phyloP scores from a whole-genome alignment of 1,284 basidiomycete species.

The Pseudozyma pruni region DNA sequence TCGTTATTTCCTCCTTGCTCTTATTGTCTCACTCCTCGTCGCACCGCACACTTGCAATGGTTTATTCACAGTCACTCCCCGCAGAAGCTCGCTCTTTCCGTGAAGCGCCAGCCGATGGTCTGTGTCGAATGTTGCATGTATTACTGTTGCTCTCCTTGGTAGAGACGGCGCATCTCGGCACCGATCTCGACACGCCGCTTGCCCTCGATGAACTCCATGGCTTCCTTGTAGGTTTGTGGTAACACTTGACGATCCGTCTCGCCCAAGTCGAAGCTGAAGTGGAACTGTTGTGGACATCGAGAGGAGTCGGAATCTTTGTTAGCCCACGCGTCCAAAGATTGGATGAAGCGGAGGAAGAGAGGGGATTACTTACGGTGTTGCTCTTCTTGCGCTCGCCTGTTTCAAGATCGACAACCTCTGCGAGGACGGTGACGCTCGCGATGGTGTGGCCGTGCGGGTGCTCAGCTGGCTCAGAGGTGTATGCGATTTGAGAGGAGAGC shows the following conservation, averaged over 20 bases:
- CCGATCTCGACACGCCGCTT: constrained; percentile 56
- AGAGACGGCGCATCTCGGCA: constrained; percentile 52
- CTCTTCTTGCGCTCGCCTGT: constrained; percentile 47
- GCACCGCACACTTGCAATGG: constrained; percentile 11
- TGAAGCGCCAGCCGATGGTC: no score
- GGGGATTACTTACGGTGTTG: constrained; percentile 48
- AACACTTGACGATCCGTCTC: constrained; percentile 29
- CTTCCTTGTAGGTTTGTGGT: constrained; percentile 56
- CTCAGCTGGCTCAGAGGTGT: constrained; percentile 37
- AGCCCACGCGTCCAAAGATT: no score
- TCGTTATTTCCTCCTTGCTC: background rate
- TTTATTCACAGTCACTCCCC: background rate
- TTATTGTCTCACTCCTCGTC: background rate
- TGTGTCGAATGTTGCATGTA: background rate
- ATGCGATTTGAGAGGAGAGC: constrained; percentile 57
- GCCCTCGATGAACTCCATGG: constrained; percentile 62
- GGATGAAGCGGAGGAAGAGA: background rate
- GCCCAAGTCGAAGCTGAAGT: constrained; percentile 61
- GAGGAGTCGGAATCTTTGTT: background rate
- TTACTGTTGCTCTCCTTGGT: constrained; percentile 15
- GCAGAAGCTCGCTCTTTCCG: background rate
- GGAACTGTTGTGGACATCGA: constrained; percentile 31
- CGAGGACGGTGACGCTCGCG: constrained; percentile 55
- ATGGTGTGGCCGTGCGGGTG: constrained; percentile 24
- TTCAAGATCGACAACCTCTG: constrained; percentile 56